phyloP scores from a whole-genome alignment of 805 yeast genomes.

The Pichia heedii region DNA sequence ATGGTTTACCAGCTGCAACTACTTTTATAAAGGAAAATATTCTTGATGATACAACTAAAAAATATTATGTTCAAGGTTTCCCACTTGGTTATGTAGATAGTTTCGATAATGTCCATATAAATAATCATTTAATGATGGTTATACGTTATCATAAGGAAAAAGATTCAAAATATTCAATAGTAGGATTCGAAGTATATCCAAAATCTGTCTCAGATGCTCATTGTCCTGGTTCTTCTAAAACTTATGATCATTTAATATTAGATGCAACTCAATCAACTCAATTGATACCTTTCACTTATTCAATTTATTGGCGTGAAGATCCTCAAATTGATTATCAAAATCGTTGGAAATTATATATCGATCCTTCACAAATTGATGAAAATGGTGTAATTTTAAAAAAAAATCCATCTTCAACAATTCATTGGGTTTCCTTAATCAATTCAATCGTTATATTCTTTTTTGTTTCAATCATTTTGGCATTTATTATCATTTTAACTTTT shows the following conservation, averaged over 20 bases:
- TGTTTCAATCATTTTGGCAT: slow-evolving; percentile 55
- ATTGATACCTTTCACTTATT: slow-evolving; percentile 67
- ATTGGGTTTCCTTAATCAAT: slow-evolving; percentile 71
- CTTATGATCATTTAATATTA: slow-evolving; percentile 49
- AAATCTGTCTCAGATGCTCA: slow-evolving; percentile 56
- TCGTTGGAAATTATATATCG: slow-evolving; percentile 60
- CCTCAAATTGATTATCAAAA: slow-evolving; percentile 50
- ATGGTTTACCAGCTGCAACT: slow-evolving; percentile 83
- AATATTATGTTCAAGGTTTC: slow-evolving; percentile 77
- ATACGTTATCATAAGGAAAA: slow-evolving; percentile 55
- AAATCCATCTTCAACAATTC: slow-evolving; percentile 34
- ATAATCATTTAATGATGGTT: slow-evolving; percentile 78
- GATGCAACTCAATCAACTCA: slow-evolving; percentile 32
- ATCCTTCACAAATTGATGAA: slow-evolving; percentile 25
- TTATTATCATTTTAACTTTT: slow-evolving; percentile 50
- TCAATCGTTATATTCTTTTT: slow-evolving; percentile 57
- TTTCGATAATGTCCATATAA: slow-evolving; percentile 49
- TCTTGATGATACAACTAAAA: slow-evolving; percentile 38
- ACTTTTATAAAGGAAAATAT: slow-evolving; percentile 53
- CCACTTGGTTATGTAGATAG: slow-evolving; percentile 65
- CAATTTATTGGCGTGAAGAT: slow-evolving; percentile 87
- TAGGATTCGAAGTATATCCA: slow-evolving; percentile 87
- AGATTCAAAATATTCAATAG: slow-evolving; percentile 47
- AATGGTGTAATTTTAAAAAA: slow-evolving; percentile 17
- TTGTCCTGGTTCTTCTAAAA: slow-evolving; percentile 69